Percentiles rank a stretch among this genome's conserved stretches.
Conservation (phyloP, 2,329 filamentous ascomycete genomes). For the Colletotrichum brevisporum region DNA sequence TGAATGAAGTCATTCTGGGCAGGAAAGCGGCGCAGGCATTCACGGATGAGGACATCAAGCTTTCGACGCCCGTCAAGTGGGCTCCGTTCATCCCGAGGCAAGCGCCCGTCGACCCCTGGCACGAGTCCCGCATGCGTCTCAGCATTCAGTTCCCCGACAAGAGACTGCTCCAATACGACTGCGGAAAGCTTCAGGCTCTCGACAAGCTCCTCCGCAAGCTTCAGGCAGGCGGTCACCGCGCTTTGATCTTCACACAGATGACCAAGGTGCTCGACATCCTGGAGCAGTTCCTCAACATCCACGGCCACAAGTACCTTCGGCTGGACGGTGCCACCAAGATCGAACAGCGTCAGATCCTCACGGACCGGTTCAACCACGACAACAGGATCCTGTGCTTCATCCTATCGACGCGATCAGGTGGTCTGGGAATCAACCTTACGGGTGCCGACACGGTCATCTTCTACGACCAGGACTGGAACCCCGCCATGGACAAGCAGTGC, state of each 20-base stretch:
- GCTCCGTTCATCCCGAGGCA: conserved; percentile 71
- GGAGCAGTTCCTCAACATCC: conserved; percentile 97
- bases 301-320: conserved; percentile 95
- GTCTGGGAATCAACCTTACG: conserved; percentile 95
- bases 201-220: conserved; percentile 88
- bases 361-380: conserved; percentile 97
- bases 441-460: conserved; percentile 99
- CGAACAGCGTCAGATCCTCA: conserved; percentile 94
- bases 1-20: conserved; percentile 78
- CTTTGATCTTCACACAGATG: conserved; percentile 99
- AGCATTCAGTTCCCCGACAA: conserved; percentile 98
- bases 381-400: conserved; percentile 95
- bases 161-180: conserved; percentile 96
- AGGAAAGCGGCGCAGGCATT: conserved; percentile 70
- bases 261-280: conserved; percentile 98
- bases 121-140: conserved; percentile 91
- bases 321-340: conserved; percentile 97
- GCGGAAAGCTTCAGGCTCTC: conserved; percentile 93
- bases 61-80: conserved; percentile 69
- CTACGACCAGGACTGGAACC: conserved; percentile 99
- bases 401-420: conserved; percentile 92
- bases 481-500: conserved; percentile 99
- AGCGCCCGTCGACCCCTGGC: conserved; percentile 82
- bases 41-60: conserved; percentile 67
- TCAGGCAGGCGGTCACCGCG: conserved; percentile 91